A percentile compares a stretch with the other conserved stretches of the same genome.
phyloP scores from a whole-genome alignment of 768 basidiomycete species.

The Mrakia gelida region DNA sequence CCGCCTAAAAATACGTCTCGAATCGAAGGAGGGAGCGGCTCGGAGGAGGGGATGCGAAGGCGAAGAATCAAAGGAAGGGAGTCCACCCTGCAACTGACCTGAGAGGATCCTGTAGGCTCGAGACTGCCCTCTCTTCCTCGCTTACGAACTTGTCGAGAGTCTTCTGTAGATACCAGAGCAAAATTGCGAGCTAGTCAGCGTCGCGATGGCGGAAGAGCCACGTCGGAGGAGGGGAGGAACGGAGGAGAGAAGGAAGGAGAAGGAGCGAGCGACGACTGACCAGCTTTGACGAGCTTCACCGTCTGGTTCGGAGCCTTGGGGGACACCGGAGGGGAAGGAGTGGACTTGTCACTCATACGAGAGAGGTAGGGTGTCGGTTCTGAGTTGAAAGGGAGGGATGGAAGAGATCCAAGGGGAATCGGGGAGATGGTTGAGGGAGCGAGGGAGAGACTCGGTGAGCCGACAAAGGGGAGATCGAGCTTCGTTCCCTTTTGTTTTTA shows the following conservation, averaged over 20 bases:
- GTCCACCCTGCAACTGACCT: neutral
- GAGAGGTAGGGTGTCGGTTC: too few relatives aligned
- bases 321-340: neutral
- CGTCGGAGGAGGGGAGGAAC: neutral
- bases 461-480: too few relatives aligned
- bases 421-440: too few relatives aligned
- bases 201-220: neutral
- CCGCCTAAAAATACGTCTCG: neutral
- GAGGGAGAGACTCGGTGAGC: too few relatives aligned
- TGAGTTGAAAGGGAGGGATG: too few relatives aligned
- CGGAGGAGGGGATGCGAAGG: neutral
- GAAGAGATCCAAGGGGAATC: too few relatives aligned
- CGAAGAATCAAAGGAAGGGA: neutral
- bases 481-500: too few relatives aligned
- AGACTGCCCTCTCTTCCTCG: conserved; percentile 29
- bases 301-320: neutral
- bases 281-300: neutral
- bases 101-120: conserved; percentile 11
- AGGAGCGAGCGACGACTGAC: neutral
- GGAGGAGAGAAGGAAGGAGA: neutral
- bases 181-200: neutral
- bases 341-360: conserved; percentile 2
- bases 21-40: neutral
- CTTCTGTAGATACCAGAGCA: neutral
- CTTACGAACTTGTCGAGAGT: conserved; percentile 19